phyloP scores from a whole-genome alignment of 139 green algal species.

The Picochlorum sp. region DNA sequence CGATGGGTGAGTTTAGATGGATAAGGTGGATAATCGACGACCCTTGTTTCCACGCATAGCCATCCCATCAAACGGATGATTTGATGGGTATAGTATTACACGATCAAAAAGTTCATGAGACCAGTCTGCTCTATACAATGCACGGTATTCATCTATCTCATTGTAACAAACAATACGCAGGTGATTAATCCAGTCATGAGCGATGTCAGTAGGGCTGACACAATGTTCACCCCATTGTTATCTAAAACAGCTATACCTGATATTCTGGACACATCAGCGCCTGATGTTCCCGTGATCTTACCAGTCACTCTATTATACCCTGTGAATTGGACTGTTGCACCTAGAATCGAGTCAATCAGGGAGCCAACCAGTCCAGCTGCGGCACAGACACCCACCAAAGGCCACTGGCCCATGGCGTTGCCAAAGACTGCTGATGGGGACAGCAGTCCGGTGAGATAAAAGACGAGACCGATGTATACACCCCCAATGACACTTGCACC shows the following conservation, averaged over 20 bases:
- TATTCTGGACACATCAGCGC: slow-evolving; percentile 31
- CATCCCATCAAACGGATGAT: too few species aligned
- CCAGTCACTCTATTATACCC: slow-evolving; percentile 42
- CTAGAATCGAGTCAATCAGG: slow-evolving; percentile 85
- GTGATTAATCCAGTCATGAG: slow-evolving; percentile 6
- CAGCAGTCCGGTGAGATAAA: slow-evolving; percentile 31
- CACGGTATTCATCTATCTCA: background rate
- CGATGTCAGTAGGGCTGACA: slow-evolving; percentile 33
- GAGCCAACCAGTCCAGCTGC: slow-evolving; percentile 68
- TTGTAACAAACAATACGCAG: background rate
- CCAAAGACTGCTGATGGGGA: slow-evolving; percentile 15
- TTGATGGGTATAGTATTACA: too few species aligned
- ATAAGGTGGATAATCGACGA: background rate
- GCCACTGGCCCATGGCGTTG: slow-evolving; percentile 17
- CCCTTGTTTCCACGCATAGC: too few species aligned
- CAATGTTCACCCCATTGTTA: slow-evolving; percentile 49
- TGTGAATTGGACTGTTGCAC: slow-evolving; percentile 86
- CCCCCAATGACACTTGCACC: slow-evolving; percentile 59
- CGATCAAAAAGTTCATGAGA: too few species aligned
- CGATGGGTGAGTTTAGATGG: background rate
- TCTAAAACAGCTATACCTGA: slow-evolving; percentile 33
- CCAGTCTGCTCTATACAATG: background rate
- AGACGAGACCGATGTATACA: slow-evolving; percentile 59
- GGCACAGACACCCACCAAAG: slow-evolving; percentile 37
- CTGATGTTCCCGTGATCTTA: slow-evolving; percentile 24